phyloP scores from a whole-genome alignment of 2,329 filamentous ascomycete species.

The Xylaria polymorpha region DNA sequence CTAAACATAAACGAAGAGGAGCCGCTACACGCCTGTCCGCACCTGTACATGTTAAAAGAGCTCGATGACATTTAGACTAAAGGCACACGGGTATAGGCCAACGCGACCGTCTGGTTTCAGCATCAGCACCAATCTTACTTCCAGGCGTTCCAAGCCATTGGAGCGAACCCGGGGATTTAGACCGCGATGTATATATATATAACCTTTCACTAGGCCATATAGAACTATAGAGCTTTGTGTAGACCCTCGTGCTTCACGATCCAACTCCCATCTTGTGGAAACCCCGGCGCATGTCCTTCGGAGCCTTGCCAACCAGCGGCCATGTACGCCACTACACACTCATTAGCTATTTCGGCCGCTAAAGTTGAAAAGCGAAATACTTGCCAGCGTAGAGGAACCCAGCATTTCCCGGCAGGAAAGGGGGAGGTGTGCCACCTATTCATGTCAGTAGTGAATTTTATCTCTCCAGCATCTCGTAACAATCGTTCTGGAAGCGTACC shows the following conservation, averaged over 20 bases:
- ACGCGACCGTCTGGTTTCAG: not conserved
- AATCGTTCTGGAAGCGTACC: conserved; percentile 13
- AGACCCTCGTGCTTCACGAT: conserved; percentile 52
- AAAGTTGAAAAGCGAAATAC: conserved; percentile 1
- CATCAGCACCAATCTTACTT: not conserved
- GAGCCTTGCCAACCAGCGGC: conserved; percentile 49
- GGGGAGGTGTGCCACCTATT: conserved; percentile 45
- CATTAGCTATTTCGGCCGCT: not conserved
- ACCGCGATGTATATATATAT: conserved; percentile 14
- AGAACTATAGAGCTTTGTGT: conserved; percentile 49
- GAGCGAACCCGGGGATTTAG: not conserved
- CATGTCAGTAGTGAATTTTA: conserved; percentile 22
- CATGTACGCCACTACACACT: conserved; percentile 52
- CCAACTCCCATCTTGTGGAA: conserved; percentile 53
- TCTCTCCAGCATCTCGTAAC: not conserved
- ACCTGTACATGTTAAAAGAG: not conserved
- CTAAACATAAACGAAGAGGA: not conserved
- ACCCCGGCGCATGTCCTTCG: conserved; percentile 50
- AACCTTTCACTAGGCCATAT: not conserved
- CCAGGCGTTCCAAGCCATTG: not conserved
- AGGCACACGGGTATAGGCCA: not conserved
- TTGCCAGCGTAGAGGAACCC: conserved; percentile 52
- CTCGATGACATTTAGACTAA: not conserved
- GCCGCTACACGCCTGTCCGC: not conserved
- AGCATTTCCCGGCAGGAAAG: conserved; percentile 55